Conservation (phyloP, 2,329 filamentous ascomycete species). For the Fusarium mexicanum region DNA sequence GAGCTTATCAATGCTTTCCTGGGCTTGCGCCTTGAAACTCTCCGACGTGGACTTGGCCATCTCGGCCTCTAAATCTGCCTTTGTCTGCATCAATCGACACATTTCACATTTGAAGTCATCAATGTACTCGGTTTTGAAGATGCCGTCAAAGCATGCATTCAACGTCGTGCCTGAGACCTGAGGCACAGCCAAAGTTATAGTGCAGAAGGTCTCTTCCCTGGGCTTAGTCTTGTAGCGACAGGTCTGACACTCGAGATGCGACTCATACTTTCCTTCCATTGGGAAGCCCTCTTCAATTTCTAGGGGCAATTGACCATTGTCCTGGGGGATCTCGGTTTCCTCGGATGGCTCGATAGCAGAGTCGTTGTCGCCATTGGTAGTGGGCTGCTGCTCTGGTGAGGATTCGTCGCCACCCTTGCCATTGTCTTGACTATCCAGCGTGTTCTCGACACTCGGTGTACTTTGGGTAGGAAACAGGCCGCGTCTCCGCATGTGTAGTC, state of each 20-base stretch:
- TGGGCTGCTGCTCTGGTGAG: slow-evolving; percentile 17
- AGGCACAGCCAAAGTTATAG: slow-evolving; percentile 90
- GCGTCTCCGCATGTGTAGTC: slow-evolving; percentile 62
- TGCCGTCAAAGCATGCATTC: slow-evolving; percentile 88
- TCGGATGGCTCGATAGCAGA: slow-evolving; percentile 40
- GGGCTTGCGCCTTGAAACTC: slow-evolving; percentile 60
- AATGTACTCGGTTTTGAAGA: slow-evolving; percentile 95
- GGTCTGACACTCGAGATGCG: slow-evolving; percentile 91
- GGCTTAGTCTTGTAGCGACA: slow-evolving; percentile 91
- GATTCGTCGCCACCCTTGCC: slow-evolving; percentile 18
- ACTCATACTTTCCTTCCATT: slow-evolving; percentile 90
- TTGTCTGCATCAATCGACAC: slow-evolving; percentile 85
- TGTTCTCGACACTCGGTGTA: slow-evolving; percentile 16
- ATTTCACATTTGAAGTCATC: slow-evolving; percentile 97
- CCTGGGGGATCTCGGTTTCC: slow-evolving; percentile 31
- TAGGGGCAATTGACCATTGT: slow-evolving; percentile 40
- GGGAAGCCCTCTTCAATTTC: slow-evolving; percentile 81
- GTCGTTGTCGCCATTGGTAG: slow-evolving; percentile 15
- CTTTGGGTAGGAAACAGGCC: slow-evolving; percentile 25
- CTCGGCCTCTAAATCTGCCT: slow-evolving; percentile 70
- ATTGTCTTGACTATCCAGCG: slow-evolving; percentile 37
- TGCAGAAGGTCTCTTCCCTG: slow-evolving; percentile 86
- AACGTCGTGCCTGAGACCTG: slow-evolving; percentile 83
- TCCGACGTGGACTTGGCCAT: slow-evolving; percentile 64
- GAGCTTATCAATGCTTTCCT: slow-evolving; percentile 71